Evolutionary conservation across 768 basidiomycete genomes (phyloP).

Genomic region (Russula olivacea): DNA sequence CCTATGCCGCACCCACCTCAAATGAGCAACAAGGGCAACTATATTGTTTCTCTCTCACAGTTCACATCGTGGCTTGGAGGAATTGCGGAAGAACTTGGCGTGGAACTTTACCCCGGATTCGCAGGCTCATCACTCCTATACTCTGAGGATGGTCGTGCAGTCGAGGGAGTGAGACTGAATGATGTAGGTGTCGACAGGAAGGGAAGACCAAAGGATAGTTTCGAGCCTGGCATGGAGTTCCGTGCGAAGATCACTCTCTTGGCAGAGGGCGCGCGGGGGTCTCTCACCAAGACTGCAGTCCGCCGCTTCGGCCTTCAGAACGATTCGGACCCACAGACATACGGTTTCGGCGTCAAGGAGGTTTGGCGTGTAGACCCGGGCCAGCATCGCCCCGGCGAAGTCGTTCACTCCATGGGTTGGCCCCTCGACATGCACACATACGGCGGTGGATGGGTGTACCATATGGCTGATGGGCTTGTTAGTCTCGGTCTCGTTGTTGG

Average conservation of each 20-base stretch:
- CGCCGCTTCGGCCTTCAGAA: conserved; percentile 67
- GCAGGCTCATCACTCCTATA: conserved; percentile 83
- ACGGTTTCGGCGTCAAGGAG: conserved; percentile 94
- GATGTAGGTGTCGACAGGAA: conserved; percentile 87
- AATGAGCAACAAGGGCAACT: conserved; percentile 94
- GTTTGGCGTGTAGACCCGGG: conserved; percentile 82
- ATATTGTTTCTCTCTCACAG: conserved; percentile 81
- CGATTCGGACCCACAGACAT: conserved; percentile 79
- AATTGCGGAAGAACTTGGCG: conserved; percentile 80
- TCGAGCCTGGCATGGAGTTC: conserved; percentile 97
- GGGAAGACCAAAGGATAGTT: conserved; percentile 72
- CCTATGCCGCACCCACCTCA: conserved; percentile 95
- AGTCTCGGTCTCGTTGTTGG: conserved; percentile 89
- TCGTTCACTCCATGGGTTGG: conserved; percentile 95
- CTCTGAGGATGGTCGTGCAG: conserved; percentile 51
- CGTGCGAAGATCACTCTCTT: conserved; percentile 86
- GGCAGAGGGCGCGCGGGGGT: conserved; percentile 94
- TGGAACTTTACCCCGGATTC: conserved; percentile 96
- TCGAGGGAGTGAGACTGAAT: conserved; percentile 82
- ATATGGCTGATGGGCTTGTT: conserved; percentile 89
- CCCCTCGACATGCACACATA: conserved; percentile 77
- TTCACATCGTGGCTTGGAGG: conserved; percentile 85
- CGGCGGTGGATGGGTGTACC: conserved; percentile 93
- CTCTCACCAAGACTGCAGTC: conserved; percentile 74
- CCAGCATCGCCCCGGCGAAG: conserved; percentile 64